Evolutionary conservation across 495 filamentous ascomycete species (phyloP), one percentile per base, ranked within the genome.

Genomic region (Xylaria scruposa): DNA sequence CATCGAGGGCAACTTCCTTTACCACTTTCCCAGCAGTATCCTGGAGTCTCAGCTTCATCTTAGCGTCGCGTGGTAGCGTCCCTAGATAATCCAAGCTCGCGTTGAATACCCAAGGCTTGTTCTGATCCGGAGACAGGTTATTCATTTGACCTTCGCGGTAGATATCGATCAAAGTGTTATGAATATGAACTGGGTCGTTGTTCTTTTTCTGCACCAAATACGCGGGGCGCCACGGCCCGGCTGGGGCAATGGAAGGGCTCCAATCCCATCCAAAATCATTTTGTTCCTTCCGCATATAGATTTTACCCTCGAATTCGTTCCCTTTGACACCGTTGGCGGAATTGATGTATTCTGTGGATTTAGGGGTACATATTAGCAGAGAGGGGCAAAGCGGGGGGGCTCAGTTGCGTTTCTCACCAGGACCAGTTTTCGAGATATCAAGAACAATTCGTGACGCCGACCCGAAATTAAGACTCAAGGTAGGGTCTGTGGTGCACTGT

Each of bases 231-330:
- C 89, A 92, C 12, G 89, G 86, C n/a, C 90, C 90, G 12, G 87
- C 88, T 1, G 90, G 89, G 4, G 88, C 83, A 75, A 92, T 91
- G 1, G 88, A 89, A 6, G 90, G 90, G 7, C 90, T 89, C 90
- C 90, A 92, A 71, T 91, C 90, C 90, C 90, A 92, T 12, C 90
- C 90, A 75, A 92, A 91, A 72, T 92, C 90, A 12, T 85, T 90
- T 73, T 92, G 90, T 71, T 92, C 87, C 76, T 92, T 92, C 44
- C 90, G 88, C 54, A 91, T 89, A 63, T 88, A 91, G 80, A 87
- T 85, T 5, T 89, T 84, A 68, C 90, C 86, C 0, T 82, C 76
- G 68, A 91, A 90, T 70, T 89, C 85, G 68, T 81, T 87, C 0
- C 81, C 21, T n/a, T 75, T 81, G 64, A 90, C 81, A 3, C 88